A percentile compares a stretch with the other conserved stretches of the same genome.
phyloP scores from a whole-genome alignment of 441 rosid species.

The Adansonia grandidieri region DNA sequence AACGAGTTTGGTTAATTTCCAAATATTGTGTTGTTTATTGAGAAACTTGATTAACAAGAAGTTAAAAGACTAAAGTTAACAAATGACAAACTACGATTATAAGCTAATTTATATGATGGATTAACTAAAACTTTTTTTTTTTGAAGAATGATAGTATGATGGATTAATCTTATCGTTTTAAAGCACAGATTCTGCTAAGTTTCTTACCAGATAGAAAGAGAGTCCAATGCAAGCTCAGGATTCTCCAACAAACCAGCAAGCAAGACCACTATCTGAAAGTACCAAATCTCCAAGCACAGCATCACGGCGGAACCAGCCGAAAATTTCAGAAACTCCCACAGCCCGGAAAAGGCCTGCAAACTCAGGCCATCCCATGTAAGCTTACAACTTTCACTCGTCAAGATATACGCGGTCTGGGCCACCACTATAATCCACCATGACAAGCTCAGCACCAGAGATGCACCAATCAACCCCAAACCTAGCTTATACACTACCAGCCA shows the following conservation, averaged over 20 bases:
- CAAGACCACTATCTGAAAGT: conserved; percentile 67
- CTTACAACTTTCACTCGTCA: conserved; percentile 48
- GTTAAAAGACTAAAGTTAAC: not conserved
- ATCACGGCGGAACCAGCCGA: conserved; percentile 77
- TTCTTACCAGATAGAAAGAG: conserved; percentile 73
- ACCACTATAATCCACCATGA: conserved; percentile 78
- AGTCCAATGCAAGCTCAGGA: conserved; percentile 63
- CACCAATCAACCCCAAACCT: conserved; percentile 62
- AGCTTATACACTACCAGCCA: conserved; percentile 60
- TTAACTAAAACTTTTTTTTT: not conserved
- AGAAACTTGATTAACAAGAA: not conserved
- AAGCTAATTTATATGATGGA: not conserved
- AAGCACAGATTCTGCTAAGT: not conserved
- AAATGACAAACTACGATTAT: not conserved
- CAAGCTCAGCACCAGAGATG: conserved; percentile 63
- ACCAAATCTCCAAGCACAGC: conserved; percentile 89
- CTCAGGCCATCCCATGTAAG: conserved; percentile 70
- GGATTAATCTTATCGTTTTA: not conserved
- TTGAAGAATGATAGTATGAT: not conserved
- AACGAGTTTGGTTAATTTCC: too few species aligned
- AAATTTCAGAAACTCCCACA: conserved; percentile 63
- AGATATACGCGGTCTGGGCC: conserved; percentile 56
- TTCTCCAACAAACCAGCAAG: conserved; percentile 69
- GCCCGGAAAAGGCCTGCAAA: conserved; percentile 60
- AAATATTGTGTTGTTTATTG: too few species aligned